These are phyloP conservation scores for Neurospora sp. DNA, from an alignment of 495 filamentous ascomycete genomes.

Conservation along the genomic window DNA sequence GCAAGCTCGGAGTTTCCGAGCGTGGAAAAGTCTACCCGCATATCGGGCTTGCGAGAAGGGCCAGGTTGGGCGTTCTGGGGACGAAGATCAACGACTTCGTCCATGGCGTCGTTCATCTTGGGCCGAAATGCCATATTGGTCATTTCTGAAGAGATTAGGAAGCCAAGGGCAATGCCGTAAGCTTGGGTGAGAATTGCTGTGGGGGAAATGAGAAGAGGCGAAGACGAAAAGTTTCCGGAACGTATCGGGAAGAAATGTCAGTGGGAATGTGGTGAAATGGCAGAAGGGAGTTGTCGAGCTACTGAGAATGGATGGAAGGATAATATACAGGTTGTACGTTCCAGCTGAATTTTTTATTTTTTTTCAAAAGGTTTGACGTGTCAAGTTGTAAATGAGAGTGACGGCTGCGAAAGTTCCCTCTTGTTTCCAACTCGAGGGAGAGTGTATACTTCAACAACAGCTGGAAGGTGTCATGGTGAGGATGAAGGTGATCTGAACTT, in stretches of 20 bases:
- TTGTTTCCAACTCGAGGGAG: neutral
- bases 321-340: neutral
- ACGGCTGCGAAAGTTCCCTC: neutral
- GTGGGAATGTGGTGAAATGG: neutral
- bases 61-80: neutral
- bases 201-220: neutral
- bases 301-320: neutral
- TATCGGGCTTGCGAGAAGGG: slow-evolving; percentile 7
- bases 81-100: slow-evolving; percentile 15
- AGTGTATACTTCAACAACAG: neutral
- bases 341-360: neutral
- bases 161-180: neutral
- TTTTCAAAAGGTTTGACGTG: neutral
- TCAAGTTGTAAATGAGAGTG: neutral
- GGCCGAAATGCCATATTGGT: neutral
- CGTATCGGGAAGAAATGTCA: neutral
- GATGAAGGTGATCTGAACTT: neutral
- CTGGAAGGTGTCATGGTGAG: neutral
- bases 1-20: slow-evolving; percentile 15
- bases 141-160: neutral
- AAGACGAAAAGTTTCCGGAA: neutral
- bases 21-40: slow-evolving; percentile 16
- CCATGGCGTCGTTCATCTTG: slow-evolving; percentile 10
- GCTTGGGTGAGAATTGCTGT: neutral
- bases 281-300: neutral